Conservation (phyloP, 1,284 basidiomycete genomes). For the Melampsora americana region DNA sequence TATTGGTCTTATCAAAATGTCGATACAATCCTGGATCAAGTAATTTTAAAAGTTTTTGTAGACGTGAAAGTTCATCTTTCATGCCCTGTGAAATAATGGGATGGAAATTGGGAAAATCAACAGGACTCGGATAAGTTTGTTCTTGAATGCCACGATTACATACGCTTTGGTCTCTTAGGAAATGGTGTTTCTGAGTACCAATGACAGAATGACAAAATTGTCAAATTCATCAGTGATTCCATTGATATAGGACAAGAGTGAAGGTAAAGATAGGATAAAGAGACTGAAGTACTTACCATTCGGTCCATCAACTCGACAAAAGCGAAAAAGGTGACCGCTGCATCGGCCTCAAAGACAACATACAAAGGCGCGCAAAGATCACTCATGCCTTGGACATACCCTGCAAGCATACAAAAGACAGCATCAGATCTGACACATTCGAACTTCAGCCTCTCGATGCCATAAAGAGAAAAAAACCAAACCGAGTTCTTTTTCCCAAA, state of each 20-base stretch:
- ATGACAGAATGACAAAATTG: slow-evolving; percentile 24
- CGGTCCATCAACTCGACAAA: slow-evolving; percentile 91
- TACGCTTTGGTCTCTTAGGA: slow-evolving; percentile 43
- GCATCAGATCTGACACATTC: slow-evolving; percentile 45
- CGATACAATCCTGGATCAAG: slow-evolving; percentile 47
- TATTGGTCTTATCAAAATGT: slow-evolving; percentile 74
- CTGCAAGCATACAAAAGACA: slow-evolving; percentile 55
- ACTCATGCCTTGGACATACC: slow-evolving; percentile 95
- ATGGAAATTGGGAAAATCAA: background rate
- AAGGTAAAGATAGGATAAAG: slow-evolving; percentile 44
- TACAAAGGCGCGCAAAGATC: slow-evolving; percentile 92
- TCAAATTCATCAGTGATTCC: too few relatives aligned
- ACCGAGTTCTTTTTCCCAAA: slow-evolving; percentile 78
- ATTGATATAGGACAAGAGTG: too few relatives aligned
- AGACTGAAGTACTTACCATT: slow-evolving; percentile 82
- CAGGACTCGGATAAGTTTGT: background rate
- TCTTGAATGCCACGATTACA: background rate
- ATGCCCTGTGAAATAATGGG: slow-evolving; percentile 22
- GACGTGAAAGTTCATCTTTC: slow-evolving; percentile 34
- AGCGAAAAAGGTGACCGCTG: slow-evolving; percentile 89
- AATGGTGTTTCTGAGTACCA: slow-evolving; percentile 39
- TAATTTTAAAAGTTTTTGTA: slow-evolving; percentile 33
- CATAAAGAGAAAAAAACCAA: slow-evolving; percentile 50
- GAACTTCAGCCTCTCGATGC: background rate
- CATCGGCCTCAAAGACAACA: slow-evolving; percentile 81